Evolutionary conservation across 2,329 filamentous ascomycete genomes (phyloP).

Genomic region (Myriosclerotinia duriaeana): DNA sequence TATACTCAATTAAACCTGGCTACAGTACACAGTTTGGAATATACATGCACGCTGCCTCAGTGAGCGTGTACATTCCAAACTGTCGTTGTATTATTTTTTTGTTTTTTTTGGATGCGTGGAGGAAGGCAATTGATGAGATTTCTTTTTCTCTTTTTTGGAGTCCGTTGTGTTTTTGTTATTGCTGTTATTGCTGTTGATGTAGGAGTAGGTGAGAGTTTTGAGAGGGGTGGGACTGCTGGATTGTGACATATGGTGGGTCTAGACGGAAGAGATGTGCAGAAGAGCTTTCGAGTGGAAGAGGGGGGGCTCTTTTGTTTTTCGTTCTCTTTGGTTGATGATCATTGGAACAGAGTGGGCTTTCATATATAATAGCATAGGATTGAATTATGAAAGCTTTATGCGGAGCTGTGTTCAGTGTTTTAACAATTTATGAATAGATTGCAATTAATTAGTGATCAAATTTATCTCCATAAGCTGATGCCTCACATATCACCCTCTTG

Average conservation of each 20-base stretch:
- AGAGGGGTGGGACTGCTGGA: background rate
- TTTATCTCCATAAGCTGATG: no score
- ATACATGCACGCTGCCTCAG: background rate
- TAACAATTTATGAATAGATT: background rate
- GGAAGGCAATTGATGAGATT: no score
- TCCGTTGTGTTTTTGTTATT: background rate
- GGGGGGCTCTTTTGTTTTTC: background rate
- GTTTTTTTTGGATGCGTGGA: background rate
- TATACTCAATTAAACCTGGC: no score
- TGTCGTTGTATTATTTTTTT: background rate
- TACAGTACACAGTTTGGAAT: accelerated
- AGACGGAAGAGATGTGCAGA: background rate
- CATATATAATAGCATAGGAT: no score
- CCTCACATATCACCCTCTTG: no score
- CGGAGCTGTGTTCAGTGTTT: background rate
- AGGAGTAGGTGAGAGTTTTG: background rate
- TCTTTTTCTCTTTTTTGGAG: no score
- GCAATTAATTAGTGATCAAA: no score
- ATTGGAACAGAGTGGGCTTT: background rate
- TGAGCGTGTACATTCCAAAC: background rate
- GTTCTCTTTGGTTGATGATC: background rate
- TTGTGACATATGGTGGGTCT: background rate
- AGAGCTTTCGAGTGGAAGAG: background rate
- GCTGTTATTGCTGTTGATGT: background rate
- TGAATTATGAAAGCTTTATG: no score